A percentile compares a stretch with the other conserved stretches of the same genome.
Evolutionary conservation across 441 rosid species (phyloP).

Genomic region (Eruca vesicaria): DNA sequence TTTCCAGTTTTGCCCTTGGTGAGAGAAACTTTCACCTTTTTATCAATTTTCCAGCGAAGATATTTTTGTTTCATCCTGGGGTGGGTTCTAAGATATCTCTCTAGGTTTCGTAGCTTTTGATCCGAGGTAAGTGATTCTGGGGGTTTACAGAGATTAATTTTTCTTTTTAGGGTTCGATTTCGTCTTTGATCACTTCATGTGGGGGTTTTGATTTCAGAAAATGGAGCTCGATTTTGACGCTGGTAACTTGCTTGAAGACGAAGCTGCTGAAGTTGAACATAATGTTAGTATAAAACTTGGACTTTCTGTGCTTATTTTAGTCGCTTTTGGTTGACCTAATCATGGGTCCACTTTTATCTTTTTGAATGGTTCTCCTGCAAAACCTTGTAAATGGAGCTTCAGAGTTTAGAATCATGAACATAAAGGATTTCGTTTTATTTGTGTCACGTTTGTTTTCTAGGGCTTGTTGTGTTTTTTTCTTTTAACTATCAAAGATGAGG

Average conservation of each 20-base stretch:
- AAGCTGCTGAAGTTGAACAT: slow-evolving; percentile 48
- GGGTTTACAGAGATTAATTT: not conserved
- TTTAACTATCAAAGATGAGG: not conserved
- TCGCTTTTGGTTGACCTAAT: slow-evolving; percentile 1
- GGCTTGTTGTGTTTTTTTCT: not conserved
- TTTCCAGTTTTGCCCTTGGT: slow-evolving; percentile 25
- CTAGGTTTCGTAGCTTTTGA: slow-evolving; percentile 4
- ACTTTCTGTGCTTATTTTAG: no score
- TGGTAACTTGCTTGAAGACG: slow-evolving; percentile 56
- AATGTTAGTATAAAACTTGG: slow-evolving; percentile 48
- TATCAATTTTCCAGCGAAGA: not conserved
- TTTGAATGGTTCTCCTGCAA: not conserved
- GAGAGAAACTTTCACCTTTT: slow-evolving; percentile 18
- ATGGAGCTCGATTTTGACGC: slow-evolving; percentile 73
- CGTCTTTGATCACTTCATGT: slow-evolving; percentile 20
- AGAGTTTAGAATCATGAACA: slow-evolving; percentile 9
- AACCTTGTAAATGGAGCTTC: not conserved
- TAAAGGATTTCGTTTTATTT: not conserved
- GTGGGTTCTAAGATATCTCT: slow-evolving; percentile 27
- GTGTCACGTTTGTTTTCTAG: slow-evolving; percentile 6
- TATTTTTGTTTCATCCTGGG: not conserved
- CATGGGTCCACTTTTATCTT: not conserved
- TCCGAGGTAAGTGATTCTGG: slow-evolving; percentile 17
- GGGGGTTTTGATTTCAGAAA: not conserved
- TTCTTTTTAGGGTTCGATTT: slow-evolving; percentile 13